Percentiles rank a stretch among this genome's conserved stretches.
phyloP scores from a whole-genome alignment of 75 land plant species.

The Cunninghamia lanceolata region DNA sequence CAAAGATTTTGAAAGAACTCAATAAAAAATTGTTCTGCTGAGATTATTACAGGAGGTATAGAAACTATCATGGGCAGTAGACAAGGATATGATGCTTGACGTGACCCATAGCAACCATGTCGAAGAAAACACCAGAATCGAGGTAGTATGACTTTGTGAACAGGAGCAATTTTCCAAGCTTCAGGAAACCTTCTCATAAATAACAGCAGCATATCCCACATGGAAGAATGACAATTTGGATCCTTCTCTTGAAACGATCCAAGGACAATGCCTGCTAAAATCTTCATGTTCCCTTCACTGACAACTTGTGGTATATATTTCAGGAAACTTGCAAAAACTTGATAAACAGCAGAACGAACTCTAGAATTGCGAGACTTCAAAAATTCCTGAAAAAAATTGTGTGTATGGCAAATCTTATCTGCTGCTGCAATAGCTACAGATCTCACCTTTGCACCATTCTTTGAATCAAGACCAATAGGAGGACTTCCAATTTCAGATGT shows the following conservation, averaged over 20 bases:
- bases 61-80: conserved; percentile 59
- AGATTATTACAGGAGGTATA: conserved; percentile 51
- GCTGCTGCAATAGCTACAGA: conserved; percentile 42
- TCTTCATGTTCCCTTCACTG: conserved; percentile 53
- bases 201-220: conserved; percentile 84
- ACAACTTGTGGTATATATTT: conserved; percentile 68
- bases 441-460: conserved; percentile 52
- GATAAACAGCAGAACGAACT: conserved; percentile 81
- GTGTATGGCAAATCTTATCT: conserved; percentile 52
- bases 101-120: conserved; percentile 94
- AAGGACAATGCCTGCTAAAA: conserved; percentile 48
- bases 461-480: conserved; percentile 27
- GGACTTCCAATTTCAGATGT: conserved; percentile 25
- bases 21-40: conserved; percentile 50
- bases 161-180: conserved; percentile 53
- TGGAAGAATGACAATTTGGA: conserved; percentile 78
- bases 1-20: conserved; percentile 79
- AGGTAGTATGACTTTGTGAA: conserved; percentile 58
- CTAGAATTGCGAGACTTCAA: conserved; percentile 62
- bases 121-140: conserved; percentile 81
- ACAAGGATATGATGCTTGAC: conserved; percentile 77
- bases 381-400: conserved; percentile 65
- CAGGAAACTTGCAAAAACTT: conserved; percentile 53
- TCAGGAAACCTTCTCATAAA: conserved; percentile 66
- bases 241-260: conserved; percentile 90